Base-by-base conservation (phyloP, 108 stramenopile genomes). In the Cyclotella sp. region DNA sequence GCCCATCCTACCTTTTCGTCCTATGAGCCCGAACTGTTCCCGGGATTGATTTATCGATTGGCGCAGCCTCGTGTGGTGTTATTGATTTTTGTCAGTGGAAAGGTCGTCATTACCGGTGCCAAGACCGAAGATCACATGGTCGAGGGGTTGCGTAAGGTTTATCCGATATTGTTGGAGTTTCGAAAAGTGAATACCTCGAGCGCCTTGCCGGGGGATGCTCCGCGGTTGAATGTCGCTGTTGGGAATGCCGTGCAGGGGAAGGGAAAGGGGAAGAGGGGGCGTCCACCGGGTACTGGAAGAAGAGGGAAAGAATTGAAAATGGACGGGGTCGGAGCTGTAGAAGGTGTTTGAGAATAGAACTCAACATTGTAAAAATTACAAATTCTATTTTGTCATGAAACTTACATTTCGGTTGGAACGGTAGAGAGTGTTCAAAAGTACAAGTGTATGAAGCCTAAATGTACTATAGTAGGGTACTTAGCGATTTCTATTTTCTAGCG, bases 11-110 rank as follows among this genome's bases (percentile, higher is more conserved):
- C 89, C 24, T 96, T 91, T 88, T 86, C 91, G 18, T 84, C 84
- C 26, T 99, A 97, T 74, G 99, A 99, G 72, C 99, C 99, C 0
- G 99, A 99, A 74, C 75, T 99, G n/a, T 99, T 99, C 75, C 98
- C 99, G 0, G 99, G 99, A 16, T 81, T 98, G 27, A 97, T 99
- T 69, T 99, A 99, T 80, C 86, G 98, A 26, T 76, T 99, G 85
- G 85, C 90, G 1, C 85, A 63, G 57, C 97, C 98, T 26, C 85
- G 95, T 65, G 93, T 97, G 0, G 98, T 98, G 27, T 85, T 98
- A 24, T 76, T 98, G 57, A 96, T 98, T 43, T 99, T 99, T 83
- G 98, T 98, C 0, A 91, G 90, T 26, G 99, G 99, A 6, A 98
- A 98, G 76, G 86, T 98, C 14, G 95, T 96, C 19, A 92, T 94